A percentile compares a stretch with the other conserved stretches of the same genome.
Conservation (phyloP, 2,329 filamentous ascomycete genomes). For the Epichloe coenophiala region DNA sequence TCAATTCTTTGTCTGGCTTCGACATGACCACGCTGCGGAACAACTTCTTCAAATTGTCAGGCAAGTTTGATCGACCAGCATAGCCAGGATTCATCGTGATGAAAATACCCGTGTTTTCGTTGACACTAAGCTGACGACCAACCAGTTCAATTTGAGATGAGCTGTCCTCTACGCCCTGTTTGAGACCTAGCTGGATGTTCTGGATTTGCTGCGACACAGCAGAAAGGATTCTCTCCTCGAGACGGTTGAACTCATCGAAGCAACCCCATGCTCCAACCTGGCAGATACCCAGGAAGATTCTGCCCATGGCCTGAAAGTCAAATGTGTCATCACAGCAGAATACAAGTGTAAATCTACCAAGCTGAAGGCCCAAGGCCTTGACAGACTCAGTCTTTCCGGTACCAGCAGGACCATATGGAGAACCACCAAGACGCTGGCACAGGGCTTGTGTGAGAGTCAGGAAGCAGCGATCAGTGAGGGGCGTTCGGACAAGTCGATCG, state of each 20-base stretch:
- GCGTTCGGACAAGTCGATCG: slow-evolving; percentile 89
- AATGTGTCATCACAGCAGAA: slow-evolving; percentile 99
- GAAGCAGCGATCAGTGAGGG: slow-evolving; percentile 96
- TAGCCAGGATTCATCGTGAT: slow-evolving; percentile 99
- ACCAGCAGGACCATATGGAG: slow-evolving; percentile 91
- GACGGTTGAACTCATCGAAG: slow-evolving; percentile 98
- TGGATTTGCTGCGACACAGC: slow-evolving; percentile 98
- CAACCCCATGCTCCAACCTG: slow-evolving; percentile 99
- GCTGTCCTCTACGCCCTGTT: slow-evolving; percentile 67
- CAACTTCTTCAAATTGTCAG: slow-evolving; percentile 97
- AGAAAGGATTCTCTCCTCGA: slow-evolving; percentile 94
- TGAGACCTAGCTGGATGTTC: slow-evolving; percentile 93
- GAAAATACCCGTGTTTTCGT: slow-evolving; percentile 92
- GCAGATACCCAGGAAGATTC: slow-evolving; percentile 97
- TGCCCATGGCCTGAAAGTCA: slow-evolving; percentile 98
- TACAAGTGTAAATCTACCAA: slow-evolving; percentile 93
- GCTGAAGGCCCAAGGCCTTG: slow-evolving; percentile 89
- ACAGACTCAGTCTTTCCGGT: slow-evolving; percentile 99
- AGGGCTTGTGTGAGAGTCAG: slow-evolving; percentile 92
- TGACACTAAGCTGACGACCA: slow-evolving; percentile 78
- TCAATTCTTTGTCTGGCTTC: slow-evolving; percentile 97
- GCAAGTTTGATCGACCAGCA: slow-evolving; percentile 91
- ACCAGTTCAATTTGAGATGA: slow-evolving; percentile 89
- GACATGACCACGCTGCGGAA: slow-evolving; percentile 99
- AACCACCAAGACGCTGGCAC: slow-evolving; percentile 88